These are phyloP conservation scores for Colletotrichum sp. DNA, from an alignment of 2,329 filamentous ascomycete genomes.

Conservation along the genomic window DNA sequence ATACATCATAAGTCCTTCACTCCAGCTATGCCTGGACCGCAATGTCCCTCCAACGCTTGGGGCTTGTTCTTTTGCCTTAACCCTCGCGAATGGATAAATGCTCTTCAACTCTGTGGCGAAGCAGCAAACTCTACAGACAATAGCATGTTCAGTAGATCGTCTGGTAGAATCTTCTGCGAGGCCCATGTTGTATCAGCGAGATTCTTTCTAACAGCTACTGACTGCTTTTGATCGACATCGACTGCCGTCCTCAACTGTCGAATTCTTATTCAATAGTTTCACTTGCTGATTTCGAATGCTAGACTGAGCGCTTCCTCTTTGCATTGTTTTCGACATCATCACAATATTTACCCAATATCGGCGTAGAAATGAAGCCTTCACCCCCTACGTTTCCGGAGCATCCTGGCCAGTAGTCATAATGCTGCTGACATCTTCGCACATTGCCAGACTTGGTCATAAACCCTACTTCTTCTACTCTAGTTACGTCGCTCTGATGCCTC, in stretches of 20 bases:
- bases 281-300: not conserved
- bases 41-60: fast-evolving
- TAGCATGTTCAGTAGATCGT: not conserved
- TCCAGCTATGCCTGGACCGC: fast-evolving
- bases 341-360: not conserved
- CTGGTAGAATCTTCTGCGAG: not conserved
- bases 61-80: not conserved
- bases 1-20: fast-evolving
- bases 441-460: not conserved
- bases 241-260: not conserved
- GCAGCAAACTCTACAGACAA: too few species aligned
- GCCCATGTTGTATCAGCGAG: fast-evolving
- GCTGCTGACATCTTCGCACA: fast-evolving
- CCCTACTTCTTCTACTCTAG: fast-evolving
- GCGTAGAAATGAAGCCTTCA: not conserved
- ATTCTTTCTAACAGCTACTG: not conserved
- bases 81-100: too few species aligned
- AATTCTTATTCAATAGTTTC: fast-evolving
- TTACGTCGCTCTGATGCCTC: not conserved
- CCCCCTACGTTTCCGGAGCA: fast-evolving
- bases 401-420: not conserved
- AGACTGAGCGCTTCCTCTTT: not conserved
- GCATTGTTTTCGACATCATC: not conserved
- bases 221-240: not conserved
- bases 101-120: too few species aligned